phyloP scores from a whole-genome alignment of 441 rosid species.

The Viola pubescens region DNA sequence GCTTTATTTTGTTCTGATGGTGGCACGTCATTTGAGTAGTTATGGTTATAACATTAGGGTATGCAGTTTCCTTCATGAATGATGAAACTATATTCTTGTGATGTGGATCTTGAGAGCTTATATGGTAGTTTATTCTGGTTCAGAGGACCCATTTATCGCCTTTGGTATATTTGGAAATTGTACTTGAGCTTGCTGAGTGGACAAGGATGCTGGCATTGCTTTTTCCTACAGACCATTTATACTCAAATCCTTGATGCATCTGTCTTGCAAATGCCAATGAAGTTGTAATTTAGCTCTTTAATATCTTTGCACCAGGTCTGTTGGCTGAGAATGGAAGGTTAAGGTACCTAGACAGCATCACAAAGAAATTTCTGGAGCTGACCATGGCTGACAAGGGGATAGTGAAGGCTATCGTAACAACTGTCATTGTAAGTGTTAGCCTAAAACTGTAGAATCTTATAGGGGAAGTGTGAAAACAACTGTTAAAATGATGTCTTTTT shows the following conservation, averaged over 20 bases:
- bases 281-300: not conserved
- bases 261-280: not conserved
- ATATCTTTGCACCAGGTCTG: constrained; percentile 32
- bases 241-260: not conserved
- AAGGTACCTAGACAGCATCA: constrained; percentile 45
- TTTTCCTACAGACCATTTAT: not conserved
- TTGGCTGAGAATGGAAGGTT: constrained; percentile 83
- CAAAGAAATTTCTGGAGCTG: constrained; percentile 56
- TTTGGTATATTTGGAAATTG: not conserved
- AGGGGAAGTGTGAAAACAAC: not conserved
- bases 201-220: not conserved
- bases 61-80: not conserved
- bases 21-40: too few relatives aligned
- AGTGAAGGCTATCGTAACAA: constrained; percentile 67
- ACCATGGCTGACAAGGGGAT: constrained; percentile 83
- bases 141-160: not conserved
- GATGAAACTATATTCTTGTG: not conserved
- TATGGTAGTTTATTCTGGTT: not conserved
- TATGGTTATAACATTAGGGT: too few relatives aligned
- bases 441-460: not conserved
- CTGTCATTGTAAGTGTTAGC: constrained; percentile 59
- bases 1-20: too few relatives aligned
- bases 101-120: not conserved
- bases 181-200: not conserved
- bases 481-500: too few relatives aligned